Evolutionary conservation across 305 asterid genomes (phyloP), one percentile per base, ranked within the genome.

Genomic region (Vinca major): DNA sequence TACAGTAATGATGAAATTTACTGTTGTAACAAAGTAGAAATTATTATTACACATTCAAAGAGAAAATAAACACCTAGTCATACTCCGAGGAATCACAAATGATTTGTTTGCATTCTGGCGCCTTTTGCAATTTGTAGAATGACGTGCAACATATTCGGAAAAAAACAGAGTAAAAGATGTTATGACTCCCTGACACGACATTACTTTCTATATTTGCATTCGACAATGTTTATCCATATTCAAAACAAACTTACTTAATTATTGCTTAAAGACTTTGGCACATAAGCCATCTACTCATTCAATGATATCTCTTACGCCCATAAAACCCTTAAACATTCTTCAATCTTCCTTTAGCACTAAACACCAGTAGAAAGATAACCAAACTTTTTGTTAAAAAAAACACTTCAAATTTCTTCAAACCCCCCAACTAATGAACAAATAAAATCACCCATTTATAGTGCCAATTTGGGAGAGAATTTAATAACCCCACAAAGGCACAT

Each of bases 401-500:
- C 39, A 37, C 9, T 39, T 37, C 0, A 39, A 14, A 44, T 17
- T 54, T 54, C 69, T 47, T 43, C 17, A 14, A 3, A 21, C 33
- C n/a, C 13, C 13, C 51, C 6, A 45, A 43, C n/a, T 4, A n/a
- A 1, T 64, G n/a, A 62, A 52, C 40, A 53, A 26, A 44, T 8
- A 11, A 14, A 10, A 2, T 10, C 40, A 9, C 69, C 26, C 45
- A 14, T 41, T 13, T 13, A 60, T 21, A 45, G 33, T 26, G 13
- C 51, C 12, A 19, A 39, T n/a, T 40, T 39, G 3, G 51, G 9
- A 33, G n/a, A 17, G 12, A 66, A 37, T 26, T 37, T 51, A 66
- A 66, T 51, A 45, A 5, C 62, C 56, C 68, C 53, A 61, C 74
- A n/a, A 66, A 63, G 61, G 66, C 56, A 40, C 50, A 50, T 37